Evolutionary conservation across 2,329 filamentous ascomycete genomes (phyloP).

Genomic region (Microsporum canis): DNA sequence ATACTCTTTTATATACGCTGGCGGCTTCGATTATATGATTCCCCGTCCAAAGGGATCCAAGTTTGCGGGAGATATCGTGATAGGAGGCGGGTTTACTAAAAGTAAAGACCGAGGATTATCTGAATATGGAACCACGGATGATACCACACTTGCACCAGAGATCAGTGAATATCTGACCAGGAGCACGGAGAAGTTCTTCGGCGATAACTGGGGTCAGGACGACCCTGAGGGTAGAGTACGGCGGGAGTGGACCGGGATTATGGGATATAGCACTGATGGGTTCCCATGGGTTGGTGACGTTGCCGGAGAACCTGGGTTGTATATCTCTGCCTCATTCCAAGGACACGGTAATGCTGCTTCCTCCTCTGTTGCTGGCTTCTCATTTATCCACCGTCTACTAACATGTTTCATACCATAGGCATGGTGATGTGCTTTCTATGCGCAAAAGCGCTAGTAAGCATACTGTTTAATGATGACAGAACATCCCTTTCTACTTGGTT

Average conservation of each 20-base stretch:
- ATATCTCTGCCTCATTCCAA: conserved; percentile 14
- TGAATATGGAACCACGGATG: conserved; percentile 18
- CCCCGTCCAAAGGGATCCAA: conserved; percentile 16
- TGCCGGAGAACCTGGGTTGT: conserved; percentile 14
- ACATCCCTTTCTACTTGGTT: conserved; percentile 11
- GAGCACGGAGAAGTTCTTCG: conserved; percentile 23
- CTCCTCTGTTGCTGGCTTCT: background rate
- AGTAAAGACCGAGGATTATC: conserved; percentile 14
- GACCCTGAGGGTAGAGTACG: conserved; percentile 34
- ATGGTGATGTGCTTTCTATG: conserved; percentile 14
- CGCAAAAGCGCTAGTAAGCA: conserved; percentile 11
- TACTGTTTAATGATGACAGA: conserved; percentile 13
- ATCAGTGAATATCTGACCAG: conserved; percentile 20
- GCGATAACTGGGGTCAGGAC: conserved; percentile 36
- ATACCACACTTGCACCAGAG: conserved; percentile 10
- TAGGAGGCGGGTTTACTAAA: conserved; percentile 18
- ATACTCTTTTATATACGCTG: conserved; percentile 19
- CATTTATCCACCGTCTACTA: background rate
- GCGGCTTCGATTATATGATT: conserved; percentile 31
- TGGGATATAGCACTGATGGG: conserved; percentile 45
- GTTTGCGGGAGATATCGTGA: conserved; percentile 15
- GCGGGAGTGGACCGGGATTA: conserved; percentile 45
- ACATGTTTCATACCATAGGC: conserved; percentile 2
- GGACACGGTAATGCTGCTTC: conserved; percentile 12
- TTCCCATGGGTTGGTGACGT: conserved; percentile 44